Conservation (phyloP, 176 grass and related monocot genomes). For the Carex parvula region DNA sequence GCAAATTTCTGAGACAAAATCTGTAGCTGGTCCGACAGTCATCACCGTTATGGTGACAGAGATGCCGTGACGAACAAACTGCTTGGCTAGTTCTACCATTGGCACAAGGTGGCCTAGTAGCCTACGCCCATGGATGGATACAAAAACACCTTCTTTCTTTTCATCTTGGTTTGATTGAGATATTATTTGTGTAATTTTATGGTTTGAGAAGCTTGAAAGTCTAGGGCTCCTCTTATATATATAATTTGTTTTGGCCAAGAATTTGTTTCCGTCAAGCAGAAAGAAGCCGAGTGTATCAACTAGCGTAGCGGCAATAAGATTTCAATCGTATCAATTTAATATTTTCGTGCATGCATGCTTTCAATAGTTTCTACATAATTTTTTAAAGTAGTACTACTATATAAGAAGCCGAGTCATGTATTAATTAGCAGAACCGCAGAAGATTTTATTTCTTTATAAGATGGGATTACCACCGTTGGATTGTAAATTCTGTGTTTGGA, state of each 20-base stretch:
- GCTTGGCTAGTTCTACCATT: conserved; percentile 43
- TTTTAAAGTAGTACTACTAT: too few species aligned
- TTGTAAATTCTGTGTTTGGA: too few species aligned
- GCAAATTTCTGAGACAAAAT: conserved; percentile 13
- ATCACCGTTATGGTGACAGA: conserved; percentile 28
- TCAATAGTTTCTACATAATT: too few species aligned
- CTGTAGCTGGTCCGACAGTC: neutral
- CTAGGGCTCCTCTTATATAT: neutral
- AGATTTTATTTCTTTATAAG: too few species aligned
- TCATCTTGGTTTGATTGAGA: conserved; percentile 14
- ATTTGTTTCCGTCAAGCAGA: neutral
- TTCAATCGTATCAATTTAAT: too few species aligned
- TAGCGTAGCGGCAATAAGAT: too few species aligned
- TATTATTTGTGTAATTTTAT: neutral
- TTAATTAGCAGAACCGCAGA: too few species aligned
- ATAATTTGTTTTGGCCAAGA: neutral
- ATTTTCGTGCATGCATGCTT: too few species aligned
- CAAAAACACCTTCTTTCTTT: conserved; percentile 32
- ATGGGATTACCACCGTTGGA: too few species aligned
- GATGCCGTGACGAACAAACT: conserved; percentile 30
- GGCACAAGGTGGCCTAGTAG: conserved; percentile 25
- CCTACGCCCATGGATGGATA: conserved; percentile 33
- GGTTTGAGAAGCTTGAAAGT: neutral
- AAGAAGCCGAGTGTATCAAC: neutral
- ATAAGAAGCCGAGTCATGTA: too few species aligned